Evolutionary conservation across 768 basidiomycete genomes (phyloP).

Genomic region (Suillus clintonianus): DNA sequence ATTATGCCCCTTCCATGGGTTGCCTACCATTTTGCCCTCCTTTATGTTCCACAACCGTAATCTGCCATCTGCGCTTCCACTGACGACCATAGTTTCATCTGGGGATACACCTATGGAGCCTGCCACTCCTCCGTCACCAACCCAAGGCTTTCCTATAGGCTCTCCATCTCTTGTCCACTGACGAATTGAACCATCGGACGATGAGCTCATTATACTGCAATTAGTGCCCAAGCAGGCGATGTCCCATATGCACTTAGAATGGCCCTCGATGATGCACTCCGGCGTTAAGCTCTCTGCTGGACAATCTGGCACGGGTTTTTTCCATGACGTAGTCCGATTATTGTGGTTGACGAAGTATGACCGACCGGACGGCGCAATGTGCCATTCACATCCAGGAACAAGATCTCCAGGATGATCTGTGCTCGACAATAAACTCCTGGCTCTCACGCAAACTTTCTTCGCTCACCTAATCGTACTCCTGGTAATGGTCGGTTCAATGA

Average conservation of each 20-base stretch:
- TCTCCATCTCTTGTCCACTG: background rate
- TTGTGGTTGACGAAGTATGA: background rate
- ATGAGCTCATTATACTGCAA: background rate
- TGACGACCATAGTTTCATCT: slow-evolving; percentile 12
- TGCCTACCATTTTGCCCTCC: background rate
- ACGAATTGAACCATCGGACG: background rate
- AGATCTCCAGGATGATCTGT: background rate
- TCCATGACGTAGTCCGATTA: background rate
- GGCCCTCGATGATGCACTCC: background rate
- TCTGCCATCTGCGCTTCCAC: slow-evolving; percentile 9
- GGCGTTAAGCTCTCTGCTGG: background rate
- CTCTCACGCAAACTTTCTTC: background rate
- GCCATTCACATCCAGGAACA: background rate
- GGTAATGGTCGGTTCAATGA: background rate
- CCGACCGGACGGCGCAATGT: background rate
- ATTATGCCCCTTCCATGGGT: slow-evolving; percentile 14
- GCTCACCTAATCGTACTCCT: background rate
- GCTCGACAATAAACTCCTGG: background rate
- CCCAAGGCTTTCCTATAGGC: background rate
- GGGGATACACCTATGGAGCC: slow-evolving; percentile 9
- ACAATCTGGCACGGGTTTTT: background rate
- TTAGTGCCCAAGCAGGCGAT: background rate
- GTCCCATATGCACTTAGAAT: background rate
- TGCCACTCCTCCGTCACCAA: background rate
- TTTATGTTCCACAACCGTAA: slow-evolving; percentile 9